phyloP scores from a whole-genome alignment of 2,329 filamentous ascomycete genomes.

The Fusarium coicis region DNA sequence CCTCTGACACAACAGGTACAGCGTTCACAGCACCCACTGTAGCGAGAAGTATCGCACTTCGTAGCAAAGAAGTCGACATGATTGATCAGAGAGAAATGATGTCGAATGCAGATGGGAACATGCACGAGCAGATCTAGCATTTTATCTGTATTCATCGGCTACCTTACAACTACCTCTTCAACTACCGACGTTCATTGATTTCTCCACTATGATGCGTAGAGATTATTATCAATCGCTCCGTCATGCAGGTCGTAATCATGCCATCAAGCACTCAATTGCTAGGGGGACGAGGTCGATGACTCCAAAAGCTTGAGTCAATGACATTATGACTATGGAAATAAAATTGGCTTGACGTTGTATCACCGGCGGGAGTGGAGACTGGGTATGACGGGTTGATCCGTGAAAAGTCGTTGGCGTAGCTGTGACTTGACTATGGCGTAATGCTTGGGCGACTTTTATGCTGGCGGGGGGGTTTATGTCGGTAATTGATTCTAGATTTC shows the following conservation, averaged over 20 bases:
- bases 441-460: not conserved
- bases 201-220: slow-evolving; percentile 27
- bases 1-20: slow-evolving; percentile 49
- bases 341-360: slow-evolving; percentile 3
- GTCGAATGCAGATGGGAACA: not conserved
- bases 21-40: slow-evolving; percentile 39
- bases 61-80: slow-evolving; percentile 12
- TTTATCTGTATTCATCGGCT: not conserved
- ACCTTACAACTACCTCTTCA: not conserved
- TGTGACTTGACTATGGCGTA: slow-evolving; percentile 31
- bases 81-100: not conserved
- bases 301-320: slow-evolving; percentile 16
- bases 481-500: not conserved
- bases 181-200: not conserved
- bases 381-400: not conserved
- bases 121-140: not conserved
- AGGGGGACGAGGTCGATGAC: not conserved
- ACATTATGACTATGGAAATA: slow-evolving; percentile 18
- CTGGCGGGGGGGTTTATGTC: rapidly evolving
- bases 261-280: not conserved
- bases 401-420: not conserved
- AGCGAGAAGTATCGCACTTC: slow-evolving; percentile 12
- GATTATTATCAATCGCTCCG: not conserved
- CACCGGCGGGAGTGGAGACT: not conserved
- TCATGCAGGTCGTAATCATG: slow-evolving; percentile 21